These are phyloP conservation scores for Lenzites betulinus DNA, from an alignment of 768 basidiomycete species.

Conservation along the genomic window DNA sequence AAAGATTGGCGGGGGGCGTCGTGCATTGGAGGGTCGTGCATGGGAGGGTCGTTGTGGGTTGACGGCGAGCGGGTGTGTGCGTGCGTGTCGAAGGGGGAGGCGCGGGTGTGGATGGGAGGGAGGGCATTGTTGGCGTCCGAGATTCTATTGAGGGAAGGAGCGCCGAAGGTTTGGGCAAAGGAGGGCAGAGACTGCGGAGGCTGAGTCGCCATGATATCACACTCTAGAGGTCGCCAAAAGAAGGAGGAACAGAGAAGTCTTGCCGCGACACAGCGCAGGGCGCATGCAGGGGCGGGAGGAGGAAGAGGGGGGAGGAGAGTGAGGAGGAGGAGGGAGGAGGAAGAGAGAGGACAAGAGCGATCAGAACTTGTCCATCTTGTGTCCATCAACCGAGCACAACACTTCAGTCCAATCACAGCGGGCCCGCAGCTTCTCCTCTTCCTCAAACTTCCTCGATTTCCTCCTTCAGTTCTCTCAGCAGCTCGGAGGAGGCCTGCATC, in stretches of 20 bases:
- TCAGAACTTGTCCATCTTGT: background rate
- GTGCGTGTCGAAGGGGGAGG: conserved; percentile 30
- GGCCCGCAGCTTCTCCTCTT: background rate
- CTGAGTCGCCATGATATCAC: conserved; percentile 51
- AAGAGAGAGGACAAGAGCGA: conserved; percentile 7
- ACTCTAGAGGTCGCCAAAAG: background rate
- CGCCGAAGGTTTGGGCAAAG: conserved; percentile 75
- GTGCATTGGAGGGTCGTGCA: conserved; percentile 21
- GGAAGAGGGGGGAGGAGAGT: conserved; percentile 8
- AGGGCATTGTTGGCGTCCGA: conserved; percentile 53
- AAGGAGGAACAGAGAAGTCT: background rate
- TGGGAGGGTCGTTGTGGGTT: conserved; percentile 19
- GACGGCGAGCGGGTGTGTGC: conserved; percentile 19
- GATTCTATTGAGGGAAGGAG: conserved; percentile 53
- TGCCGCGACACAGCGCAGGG: background rate
- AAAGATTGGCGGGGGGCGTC: conserved; percentile 21
- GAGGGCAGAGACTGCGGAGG: conserved; percentile 70
- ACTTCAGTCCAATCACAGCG: background rate
- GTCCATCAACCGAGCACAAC: conserved; percentile 2
- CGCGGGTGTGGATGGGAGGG: conserved; percentile 63
- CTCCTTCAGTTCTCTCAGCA: background rate
- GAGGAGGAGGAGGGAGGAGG: conserved; percentile 6
- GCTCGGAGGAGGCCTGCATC: too few species aligned
- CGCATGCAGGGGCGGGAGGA: conserved; percentile 14
- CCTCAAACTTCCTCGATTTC: background rate